Evolutionary conservation across 805 yeast genomes (phyloP).

Genomic region (Candida endomychidarum): DNA sequence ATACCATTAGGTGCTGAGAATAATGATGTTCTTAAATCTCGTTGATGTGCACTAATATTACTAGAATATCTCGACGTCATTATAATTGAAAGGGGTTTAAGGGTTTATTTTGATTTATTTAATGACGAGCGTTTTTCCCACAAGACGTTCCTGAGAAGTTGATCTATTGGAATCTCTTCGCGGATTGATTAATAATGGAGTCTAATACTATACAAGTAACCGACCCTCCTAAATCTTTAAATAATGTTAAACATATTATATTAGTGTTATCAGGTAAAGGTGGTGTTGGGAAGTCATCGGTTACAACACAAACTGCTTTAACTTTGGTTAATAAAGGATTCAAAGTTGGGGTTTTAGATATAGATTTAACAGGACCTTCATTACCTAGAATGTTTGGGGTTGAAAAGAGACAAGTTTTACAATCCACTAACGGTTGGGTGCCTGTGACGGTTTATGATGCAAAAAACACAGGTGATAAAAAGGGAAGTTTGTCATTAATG

Average conservation of each 20-base stretch:
- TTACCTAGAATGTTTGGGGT: constrained; percentile 95
- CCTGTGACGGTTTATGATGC: constrained; percentile 58
- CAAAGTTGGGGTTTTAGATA: constrained; percentile 93
- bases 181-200: constrained; percentile 2
- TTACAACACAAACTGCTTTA: constrained; percentile 92
- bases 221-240: constrained; percentile 31
- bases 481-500: constrained; percentile 60
- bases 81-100: too few species aligned
- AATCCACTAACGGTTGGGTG: constrained; percentile 83
- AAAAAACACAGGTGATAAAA: constrained; percentile 18
- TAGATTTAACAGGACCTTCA: constrained; percentile 98
- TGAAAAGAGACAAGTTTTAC: constrained; percentile 76
- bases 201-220: not conserved
- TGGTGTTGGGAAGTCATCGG: constrained; percentile 97
- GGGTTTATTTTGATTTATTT: too few species aligned
- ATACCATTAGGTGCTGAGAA: constrained; percentile 27
- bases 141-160: too few species aligned
- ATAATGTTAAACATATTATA: constrained; percentile 69
- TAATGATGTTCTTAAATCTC: constrained; percentile 43
- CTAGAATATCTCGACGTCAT: constrained; percentile 31
- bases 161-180: too few species aligned
- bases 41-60: constrained; percentile 37
- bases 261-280: constrained; percentile 90
- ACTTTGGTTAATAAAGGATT: constrained; percentile 61
- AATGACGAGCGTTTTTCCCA: not conserved